phyloP scores from a whole-genome alignment of 805 yeast species.

The Trichomonascus vanleenenianus region DNA sequence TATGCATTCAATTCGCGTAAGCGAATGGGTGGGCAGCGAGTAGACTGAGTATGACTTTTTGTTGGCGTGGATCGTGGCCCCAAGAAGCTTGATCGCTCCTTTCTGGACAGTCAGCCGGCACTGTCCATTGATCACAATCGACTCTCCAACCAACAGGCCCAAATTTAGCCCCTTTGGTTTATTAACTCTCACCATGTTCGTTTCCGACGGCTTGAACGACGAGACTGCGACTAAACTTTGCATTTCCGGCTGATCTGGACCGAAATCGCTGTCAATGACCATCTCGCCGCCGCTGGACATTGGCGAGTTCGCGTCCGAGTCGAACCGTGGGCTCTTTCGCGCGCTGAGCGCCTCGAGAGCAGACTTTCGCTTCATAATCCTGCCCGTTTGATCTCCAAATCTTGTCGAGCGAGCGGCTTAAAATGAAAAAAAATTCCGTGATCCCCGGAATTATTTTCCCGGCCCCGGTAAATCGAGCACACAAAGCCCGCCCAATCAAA shows the following conservation, averaged over 20 bases:
- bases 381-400: too few relatives aligned
- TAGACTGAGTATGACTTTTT: constrained; percentile 8
- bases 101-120: constrained; percentile 22
- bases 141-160: constrained; percentile 13
- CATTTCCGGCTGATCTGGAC: too few relatives aligned
- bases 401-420: too few relatives aligned
- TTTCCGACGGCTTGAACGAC: constrained; percentile 2
- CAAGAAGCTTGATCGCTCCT: constrained; percentile 26
- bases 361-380: neutral
- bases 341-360: neutral
- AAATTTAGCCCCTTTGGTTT: neutral
- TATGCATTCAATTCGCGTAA: constrained; percentile 18
- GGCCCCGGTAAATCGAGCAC: too few relatives aligned
- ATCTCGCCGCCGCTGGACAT: neutral
- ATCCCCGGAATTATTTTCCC: too few relatives aligned
- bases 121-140: constrained; percentile 24
- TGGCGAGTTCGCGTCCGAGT: neutral
- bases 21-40: constrained; percentile 17
- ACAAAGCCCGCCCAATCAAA: too few relatives aligned
- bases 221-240: neutral
- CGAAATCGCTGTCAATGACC: neutral
- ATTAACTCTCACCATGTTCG: neutral
- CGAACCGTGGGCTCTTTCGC: neutral
- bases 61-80: constrained; percentile 19
- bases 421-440: too few relatives aligned